These are phyloP conservation scores for Lactarius sp. DNA, from an alignment of 768 basidiomycete species.

Conservation along the genomic window DNA sequence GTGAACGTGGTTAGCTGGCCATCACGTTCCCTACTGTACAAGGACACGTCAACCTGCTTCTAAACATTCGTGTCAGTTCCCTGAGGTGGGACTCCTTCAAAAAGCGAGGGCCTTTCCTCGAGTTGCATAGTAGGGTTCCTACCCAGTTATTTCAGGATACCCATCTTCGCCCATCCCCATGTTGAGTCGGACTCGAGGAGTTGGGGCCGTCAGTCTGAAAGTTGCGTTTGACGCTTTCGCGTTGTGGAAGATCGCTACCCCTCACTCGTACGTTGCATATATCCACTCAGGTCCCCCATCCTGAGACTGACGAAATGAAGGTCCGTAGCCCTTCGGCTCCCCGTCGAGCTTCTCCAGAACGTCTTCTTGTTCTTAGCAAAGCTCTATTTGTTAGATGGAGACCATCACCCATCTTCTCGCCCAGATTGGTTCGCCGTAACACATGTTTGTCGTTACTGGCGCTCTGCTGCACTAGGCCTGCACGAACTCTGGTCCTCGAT, in stretches of 20 bases:
- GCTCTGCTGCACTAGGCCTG: conserved; percentile 18
- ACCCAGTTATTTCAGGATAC: not conserved
- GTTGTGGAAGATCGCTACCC: not conserved
- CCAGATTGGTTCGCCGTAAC: conserved; percentile 15
- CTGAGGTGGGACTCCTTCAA: not conserved
- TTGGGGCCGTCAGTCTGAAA: not conserved
- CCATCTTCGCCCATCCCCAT: not conserved
- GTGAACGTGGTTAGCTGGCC: not conserved
- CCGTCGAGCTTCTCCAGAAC: conserved; percentile 14
- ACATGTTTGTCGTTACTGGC: conserved; percentile 19
- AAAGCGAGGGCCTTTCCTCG: not conserved
- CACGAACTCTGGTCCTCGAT: conserved; percentile 19
- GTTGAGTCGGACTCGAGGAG: not conserved
- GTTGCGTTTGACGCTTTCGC: not conserved
- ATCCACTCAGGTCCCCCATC: not conserved
- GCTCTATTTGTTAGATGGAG: not conserved
- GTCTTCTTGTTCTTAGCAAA: conserved; percentile 4
- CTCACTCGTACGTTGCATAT: not conserved
- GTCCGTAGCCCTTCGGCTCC: not conserved
- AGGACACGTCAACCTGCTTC: conserved; percentile 9
- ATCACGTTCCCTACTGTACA: not conserved
- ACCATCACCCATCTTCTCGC: not conserved
- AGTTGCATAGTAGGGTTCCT: not conserved
- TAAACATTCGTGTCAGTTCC: not conserved
- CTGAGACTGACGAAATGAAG: not conserved